A percentile compares a stretch with the other conserved stretches of the same genome.
Conservation (phyloP, 2,329 filamentous ascomycete genomes). For the Fonsecaea nubica region DNA sequence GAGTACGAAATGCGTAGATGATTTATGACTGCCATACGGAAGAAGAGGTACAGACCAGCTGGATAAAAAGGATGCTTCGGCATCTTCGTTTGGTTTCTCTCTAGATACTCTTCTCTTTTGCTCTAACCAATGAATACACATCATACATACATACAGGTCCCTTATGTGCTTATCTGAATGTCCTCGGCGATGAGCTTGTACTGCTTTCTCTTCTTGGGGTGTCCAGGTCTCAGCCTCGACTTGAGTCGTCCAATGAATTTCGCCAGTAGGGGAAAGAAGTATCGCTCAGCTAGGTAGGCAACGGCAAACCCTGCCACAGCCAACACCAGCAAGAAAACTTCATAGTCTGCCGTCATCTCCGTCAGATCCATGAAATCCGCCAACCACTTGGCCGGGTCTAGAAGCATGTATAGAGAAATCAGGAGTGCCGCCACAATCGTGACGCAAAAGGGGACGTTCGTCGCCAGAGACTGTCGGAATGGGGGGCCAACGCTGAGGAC, state of each 20-base stretch:
- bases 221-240: constrained; percentile 61
- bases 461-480: constrained; percentile 78
- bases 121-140: background rate
- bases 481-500: constrained; percentile 90
- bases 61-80: background rate
- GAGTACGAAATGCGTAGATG: background rate
- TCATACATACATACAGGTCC: constrained; percentile 23
- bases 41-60: background rate
- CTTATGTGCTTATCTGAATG: constrained; percentile 52
- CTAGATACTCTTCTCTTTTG: background rate
- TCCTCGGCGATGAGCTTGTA: constrained; percentile 82
- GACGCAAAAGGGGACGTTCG: constrained; percentile 85
- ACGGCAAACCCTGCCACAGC: constrained; percentile 72
- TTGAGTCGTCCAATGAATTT: constrained; percentile 69
- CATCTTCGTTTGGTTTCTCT: background rate
- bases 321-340: constrained; percentile 72
- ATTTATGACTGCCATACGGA: background rate
- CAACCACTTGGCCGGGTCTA: constrained; percentile 73
- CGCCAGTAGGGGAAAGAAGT: constrained; percentile 72
- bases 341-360: constrained; percentile 73
- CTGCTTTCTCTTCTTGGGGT: constrained; percentile 78
- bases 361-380: constrained; percentile 84
- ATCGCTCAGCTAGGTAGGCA: constrained; percentile 74
- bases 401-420: constrained; percentile 79
- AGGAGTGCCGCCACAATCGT: constrained; percentile 73